Evolutionary conservation across 2,329 filamentous ascomycete species (phyloP).

Genomic region (Alternaria arbusti): DNA sequence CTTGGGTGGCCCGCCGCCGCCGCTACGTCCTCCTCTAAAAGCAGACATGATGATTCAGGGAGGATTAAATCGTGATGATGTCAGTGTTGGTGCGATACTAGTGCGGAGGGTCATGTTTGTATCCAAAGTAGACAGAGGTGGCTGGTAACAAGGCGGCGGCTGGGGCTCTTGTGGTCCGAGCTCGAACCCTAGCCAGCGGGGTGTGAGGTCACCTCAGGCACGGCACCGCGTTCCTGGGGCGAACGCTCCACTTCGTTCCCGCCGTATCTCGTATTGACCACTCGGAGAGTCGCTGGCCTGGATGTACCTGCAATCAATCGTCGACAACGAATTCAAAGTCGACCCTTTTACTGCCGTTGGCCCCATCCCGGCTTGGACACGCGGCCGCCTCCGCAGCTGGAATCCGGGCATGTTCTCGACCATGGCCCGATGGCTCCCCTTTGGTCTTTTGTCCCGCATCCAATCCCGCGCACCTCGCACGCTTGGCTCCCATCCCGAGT

Average conservation of each 20-base stretch:
- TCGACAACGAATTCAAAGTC: neutral
- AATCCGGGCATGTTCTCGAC: constrained; percentile 12
- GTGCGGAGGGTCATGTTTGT: neutral
- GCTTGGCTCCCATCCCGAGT: constrained; percentile 23
- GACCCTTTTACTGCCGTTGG: neutral
- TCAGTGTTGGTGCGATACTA: neutral
- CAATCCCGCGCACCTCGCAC: constrained; percentile 25
- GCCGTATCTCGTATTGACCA: neutral
- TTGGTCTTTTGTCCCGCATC: constrained; percentile 17
- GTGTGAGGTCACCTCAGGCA: neutral
- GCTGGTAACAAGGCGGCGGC: neutral
- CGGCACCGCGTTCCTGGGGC: neutral
- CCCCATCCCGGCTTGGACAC: neutral
- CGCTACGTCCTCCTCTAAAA: constrained; percentile 14
- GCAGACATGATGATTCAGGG: constrained; percentile 22
- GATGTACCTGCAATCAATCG: neutral
- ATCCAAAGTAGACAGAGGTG: neutral
- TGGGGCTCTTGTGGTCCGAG: neutral
- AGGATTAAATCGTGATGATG: neutral
- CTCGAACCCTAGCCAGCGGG: neutral
- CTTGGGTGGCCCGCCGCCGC: constrained; percentile 11
- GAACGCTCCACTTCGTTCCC: constrained; percentile 4
- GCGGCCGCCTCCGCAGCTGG: neutral
- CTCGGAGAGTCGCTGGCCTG: neutral
- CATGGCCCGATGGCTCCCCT: constrained; percentile 8